Percentiles rank a stretch among this genome's conserved stretches.
phyloP scores from a whole-genome alignment of 1,284 basidiomycete genomes.

The Puccinia novopanici region DNA sequence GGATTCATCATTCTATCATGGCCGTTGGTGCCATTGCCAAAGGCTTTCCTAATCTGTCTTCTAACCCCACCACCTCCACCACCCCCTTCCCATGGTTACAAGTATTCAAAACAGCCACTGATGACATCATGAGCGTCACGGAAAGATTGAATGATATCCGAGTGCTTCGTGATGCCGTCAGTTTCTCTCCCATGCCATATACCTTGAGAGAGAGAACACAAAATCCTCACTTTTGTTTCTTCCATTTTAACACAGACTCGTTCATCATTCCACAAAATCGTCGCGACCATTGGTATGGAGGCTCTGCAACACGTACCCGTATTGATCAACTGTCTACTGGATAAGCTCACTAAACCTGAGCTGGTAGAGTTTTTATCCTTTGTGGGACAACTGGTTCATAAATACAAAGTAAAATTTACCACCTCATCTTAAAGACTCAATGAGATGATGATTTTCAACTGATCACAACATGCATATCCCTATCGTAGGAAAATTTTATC shows the following conservation, averaged over 20 bases:
- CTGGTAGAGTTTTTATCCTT: slow-evolving; percentile 95
- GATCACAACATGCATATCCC: background rate
- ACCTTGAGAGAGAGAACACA: no score
- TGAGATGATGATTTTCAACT: no score
- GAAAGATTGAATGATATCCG: slow-evolving; percentile 84
- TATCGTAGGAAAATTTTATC: slow-evolving; percentile 70
- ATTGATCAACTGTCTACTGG: slow-evolving; percentile 82
- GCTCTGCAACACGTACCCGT: slow-evolving; percentile 71
- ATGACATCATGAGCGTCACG: slow-evolving; percentile 82
- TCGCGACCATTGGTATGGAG: slow-evolving; percentile 81
- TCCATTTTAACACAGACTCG: slow-evolving; percentile 24
- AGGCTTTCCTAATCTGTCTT: slow-evolving; percentile 74
- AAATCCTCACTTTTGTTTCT: background rate
- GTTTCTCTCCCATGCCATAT: slow-evolving; percentile 54
- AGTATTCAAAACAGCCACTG: slow-evolving; percentile 83
- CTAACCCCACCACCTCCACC: slow-evolving; percentile 71
- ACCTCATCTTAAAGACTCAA: background rate
- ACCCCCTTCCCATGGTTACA: slow-evolving; percentile 73
- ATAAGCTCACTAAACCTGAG: slow-evolving; percentile 88
- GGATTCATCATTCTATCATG: slow-evolving; percentile 93
- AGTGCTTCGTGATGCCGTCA: slow-evolving; percentile 86
- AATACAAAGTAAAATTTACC: slow-evolving; percentile 70
- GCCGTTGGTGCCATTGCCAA: slow-evolving; percentile 92
- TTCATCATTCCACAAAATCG: slow-evolving; percentile 76
- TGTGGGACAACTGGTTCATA: slow-evolving; percentile 84